Evolutionary conservation across 495 filamentous ascomycete genomes (phyloP).

Genomic region (Hypomontagnella submonticulosa): DNA sequence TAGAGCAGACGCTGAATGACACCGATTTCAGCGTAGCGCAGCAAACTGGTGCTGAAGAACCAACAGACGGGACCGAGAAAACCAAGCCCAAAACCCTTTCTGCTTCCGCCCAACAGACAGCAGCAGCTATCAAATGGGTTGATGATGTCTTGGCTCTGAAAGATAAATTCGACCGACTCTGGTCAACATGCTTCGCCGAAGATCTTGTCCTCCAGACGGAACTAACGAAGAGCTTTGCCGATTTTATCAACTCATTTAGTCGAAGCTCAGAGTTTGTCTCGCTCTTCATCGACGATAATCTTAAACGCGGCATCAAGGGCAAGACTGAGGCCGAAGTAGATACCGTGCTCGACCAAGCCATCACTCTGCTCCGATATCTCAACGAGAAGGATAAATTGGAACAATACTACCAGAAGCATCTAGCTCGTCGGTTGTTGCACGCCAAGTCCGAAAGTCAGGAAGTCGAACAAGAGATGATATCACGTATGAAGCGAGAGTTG

Average conservation of each 20-base stretch:
- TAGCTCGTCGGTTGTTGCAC: constrained; percentile 85
- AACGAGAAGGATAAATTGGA: constrained; percentile 96
- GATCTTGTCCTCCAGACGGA: constrained; percentile 84
- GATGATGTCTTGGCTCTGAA: constrained; percentile 88
- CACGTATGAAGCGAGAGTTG: constrained; percentile 93
- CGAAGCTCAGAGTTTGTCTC: constrained; percentile 92
- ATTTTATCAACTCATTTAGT: constrained; percentile 89
- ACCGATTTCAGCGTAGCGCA: constrained; percentile 59
- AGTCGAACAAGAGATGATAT: constrained; percentile 94
- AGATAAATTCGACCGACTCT: constrained; percentile 87
- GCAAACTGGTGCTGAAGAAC: constrained; percentile 57
- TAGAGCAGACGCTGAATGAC: constrained; percentile 74
- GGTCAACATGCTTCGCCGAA: constrained; percentile 71
- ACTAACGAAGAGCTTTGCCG: constrained; percentile 82
- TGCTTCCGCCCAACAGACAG: constrained; percentile 68
- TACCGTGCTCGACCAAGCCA: constrained; percentile 85
- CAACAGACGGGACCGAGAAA: constrained; percentile 60
- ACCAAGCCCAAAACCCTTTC: constrained; percentile 54
- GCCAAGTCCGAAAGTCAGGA: constrained; percentile 88
- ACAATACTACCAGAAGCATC: constrained; percentile 97
- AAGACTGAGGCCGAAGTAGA: constrained; percentile 95
- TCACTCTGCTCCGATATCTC: constrained; percentile 85
- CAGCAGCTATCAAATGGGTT: constrained; percentile 93
- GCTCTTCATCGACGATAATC: constrained; percentile 95
- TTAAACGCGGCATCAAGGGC: constrained; percentile 91